These are phyloP conservation scores for Pseudonitzschia delicatissima DNA, from an alignment of 108 stramenopile species.

Conservation along the genomic window DNA sequence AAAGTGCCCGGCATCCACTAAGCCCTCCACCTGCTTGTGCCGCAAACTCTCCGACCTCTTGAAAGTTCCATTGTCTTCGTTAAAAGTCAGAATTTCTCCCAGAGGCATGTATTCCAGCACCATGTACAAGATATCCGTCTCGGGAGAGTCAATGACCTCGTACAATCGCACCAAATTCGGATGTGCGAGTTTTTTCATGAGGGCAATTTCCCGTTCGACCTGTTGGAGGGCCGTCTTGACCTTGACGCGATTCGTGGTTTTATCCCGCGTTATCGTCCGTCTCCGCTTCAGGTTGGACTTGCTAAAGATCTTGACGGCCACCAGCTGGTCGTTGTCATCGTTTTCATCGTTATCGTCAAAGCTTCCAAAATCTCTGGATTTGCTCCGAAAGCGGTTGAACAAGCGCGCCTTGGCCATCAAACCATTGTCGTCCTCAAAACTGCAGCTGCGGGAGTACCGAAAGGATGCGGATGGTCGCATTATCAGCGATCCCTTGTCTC, in stretches of 20 bases:
- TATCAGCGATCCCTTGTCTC: background rate
- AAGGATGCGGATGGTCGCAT: background rate
- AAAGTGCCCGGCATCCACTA: conserved; percentile 62
- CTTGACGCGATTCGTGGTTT: conserved; percentile 34
- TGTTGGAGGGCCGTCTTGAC: conserved; percentile 76
- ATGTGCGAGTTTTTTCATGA: conserved; percentile 85
- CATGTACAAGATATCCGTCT: conserved; percentile 80
- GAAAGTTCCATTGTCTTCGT: conserved; percentile 54
- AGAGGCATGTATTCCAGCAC: conserved; percentile 85
- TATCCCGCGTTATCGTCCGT: conserved; percentile 62
- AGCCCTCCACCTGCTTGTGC: conserved; percentile 39
- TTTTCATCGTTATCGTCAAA: conserved; percentile 7
- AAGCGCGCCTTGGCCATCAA: background rate
- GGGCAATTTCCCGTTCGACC: conserved; percentile 86
- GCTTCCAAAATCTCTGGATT: background rate
- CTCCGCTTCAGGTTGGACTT: conserved; percentile 78
- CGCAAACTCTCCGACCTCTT: conserved; percentile 25
- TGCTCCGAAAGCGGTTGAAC: background rate
- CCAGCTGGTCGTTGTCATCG: conserved; percentile 51
- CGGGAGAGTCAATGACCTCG: conserved; percentile 86
- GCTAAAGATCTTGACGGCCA: conserved; percentile 81
- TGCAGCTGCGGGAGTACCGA: background rate
- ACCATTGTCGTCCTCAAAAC: background rate
- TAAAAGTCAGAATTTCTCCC: conserved; percentile 86
- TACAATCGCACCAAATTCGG: conserved; percentile 75